These are phyloP conservation scores for Fusarium neocosmosporiellum DNA, from an alignment of 2,329 filamentous ascomycete species.

Conservation along the genomic window DNA sequence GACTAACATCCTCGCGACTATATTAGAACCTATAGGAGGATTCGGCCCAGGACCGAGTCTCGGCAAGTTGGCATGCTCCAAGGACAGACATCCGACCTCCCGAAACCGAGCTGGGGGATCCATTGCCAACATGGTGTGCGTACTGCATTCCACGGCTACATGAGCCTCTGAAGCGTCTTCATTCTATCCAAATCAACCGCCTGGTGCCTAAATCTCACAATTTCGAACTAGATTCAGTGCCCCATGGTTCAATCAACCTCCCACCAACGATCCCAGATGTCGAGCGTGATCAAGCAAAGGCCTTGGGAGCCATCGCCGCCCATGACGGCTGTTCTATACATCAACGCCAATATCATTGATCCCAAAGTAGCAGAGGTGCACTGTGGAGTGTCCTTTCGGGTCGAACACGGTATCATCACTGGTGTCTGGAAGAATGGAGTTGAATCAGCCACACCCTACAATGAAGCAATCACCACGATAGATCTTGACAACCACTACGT, in stretches of 20 bases:
- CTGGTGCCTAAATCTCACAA: accelerated
- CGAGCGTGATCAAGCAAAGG: background rate
- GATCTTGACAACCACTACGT: background rate
- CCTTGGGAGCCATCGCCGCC: background rate
- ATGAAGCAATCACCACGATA: background rate
- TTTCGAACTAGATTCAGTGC: background rate
- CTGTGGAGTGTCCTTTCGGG: background rate
- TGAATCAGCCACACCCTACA: background rate
- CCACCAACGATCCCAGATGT: background rate
- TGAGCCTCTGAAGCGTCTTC: background rate
- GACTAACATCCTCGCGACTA: background rate
- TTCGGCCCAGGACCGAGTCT: background rate
- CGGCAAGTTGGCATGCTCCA: background rate
- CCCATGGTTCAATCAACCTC: background rate
- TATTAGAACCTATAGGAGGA: background rate
- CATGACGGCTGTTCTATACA: background rate
- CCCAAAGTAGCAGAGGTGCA: background rate
- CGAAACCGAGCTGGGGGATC: background rate
- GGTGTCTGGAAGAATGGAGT: background rate
- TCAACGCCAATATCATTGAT: background rate
- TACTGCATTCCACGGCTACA: background rate
- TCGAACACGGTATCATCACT: background rate
- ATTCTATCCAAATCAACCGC: background rate
- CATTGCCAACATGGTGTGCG: background rate
- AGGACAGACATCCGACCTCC: background rate